Conservation (phyloP, 805 yeast species). For the Metschnikowia peoriensis region DNA sequence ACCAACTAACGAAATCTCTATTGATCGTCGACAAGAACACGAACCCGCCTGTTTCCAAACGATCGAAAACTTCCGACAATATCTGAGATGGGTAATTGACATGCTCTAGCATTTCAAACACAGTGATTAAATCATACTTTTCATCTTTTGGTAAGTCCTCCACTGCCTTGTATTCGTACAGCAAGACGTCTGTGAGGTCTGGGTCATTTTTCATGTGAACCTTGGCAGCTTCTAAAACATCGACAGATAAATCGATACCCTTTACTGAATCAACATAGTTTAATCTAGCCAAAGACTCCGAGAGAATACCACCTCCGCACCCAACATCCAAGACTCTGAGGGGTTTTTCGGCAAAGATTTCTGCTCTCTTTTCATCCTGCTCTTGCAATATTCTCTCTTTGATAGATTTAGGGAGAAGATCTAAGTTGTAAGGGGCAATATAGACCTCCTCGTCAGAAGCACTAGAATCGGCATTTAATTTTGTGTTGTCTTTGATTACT, state of each 20-base stretch:
- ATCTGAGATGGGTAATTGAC: slow-evolving; percentile 82
- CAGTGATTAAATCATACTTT: slow-evolving; percentile 73
- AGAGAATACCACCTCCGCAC: slow-evolving; percentile 96
- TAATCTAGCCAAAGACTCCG: slow-evolving; percentile 83
- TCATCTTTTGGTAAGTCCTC: slow-evolving; percentile 52
- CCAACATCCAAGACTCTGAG: slow-evolving; percentile 80
- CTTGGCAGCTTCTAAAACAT: slow-evolving; percentile 78
- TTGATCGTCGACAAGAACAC: slow-evolving; percentile 89
- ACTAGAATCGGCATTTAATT: slow-evolving; percentile 34
- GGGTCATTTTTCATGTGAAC: slow-evolving; percentile 71
- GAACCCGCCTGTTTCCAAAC: slow-evolving; percentile 79
- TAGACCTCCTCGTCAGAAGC: slow-evolving; percentile 49
- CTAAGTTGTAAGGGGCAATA: slow-evolving; percentile 74
- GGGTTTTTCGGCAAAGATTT: slow-evolving; percentile 32
- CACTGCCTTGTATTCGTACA: slow-evolving; percentile 59
- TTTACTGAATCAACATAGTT: slow-evolving; percentile 58
- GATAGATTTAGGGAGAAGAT: slow-evolving; percentile 61
- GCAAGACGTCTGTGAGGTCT: slow-evolving; percentile 48
- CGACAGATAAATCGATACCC: slow-evolving; percentile 85
- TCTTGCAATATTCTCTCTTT: slow-evolving; percentile 47
- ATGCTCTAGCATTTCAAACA: slow-evolving; percentile 95
- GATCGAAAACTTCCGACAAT: slow-evolving; percentile 61
- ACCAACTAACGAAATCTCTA: slow-evolving; percentile 81
- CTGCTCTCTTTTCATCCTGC: slow-evolving; percentile 47
- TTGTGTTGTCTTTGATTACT: slow-evolving; percentile 47